Percentiles rank a stretch among this genome's conserved stretches.
Conservation (phyloP, 176 grass and related monocot species). For the Triticum aestivum region IWGSC_CS_RefSeq_v2.1 NC_057803.1:88823510-88824009, state of each 20-base stretch:
- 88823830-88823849: background rate
- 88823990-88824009: slow-evolving; percentile 92
- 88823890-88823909: background rate
- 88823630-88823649: background rate
- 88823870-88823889: background rate
- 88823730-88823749: background rate
- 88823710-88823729: background rate
- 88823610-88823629: background rate
- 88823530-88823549: background rate
- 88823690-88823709: background rate
- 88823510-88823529: background rate
- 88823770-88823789: too few relatives aligned
- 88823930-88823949: background rate
- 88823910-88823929: background rate
- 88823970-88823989: slow-evolving; percentile 99
- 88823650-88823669: background rate
- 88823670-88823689: background rate
- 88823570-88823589: background rate
- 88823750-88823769: background rate
- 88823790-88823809: too few relatives aligned
- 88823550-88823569: background rate
- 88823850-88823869: background rate
- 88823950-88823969: slow-evolving; percentile 44
- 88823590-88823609: background rate
- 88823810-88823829: too few relatives aligned